Conservation (phyloP, 2,329 filamentous ascomycete genomes). For the Achaetomium macrosporum region DNA sequence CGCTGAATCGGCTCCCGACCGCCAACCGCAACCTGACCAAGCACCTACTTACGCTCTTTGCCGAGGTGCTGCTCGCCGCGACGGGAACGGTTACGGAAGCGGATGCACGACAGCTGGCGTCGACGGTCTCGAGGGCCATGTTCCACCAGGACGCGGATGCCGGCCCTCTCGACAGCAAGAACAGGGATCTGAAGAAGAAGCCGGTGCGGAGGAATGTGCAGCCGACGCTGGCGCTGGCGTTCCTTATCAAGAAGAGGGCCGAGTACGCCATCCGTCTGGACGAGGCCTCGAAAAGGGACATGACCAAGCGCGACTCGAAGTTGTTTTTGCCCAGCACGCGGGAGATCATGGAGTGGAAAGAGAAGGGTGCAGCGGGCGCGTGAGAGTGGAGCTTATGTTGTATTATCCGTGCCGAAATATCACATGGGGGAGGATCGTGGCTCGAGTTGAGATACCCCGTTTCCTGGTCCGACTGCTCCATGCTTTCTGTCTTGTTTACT, state of each 20-base stretch:
- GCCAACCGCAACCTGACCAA: conserved; percentile 23
- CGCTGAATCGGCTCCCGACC: conserved; percentile 23
- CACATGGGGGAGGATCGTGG: not conserved
- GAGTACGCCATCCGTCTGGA: conserved; percentile 18
- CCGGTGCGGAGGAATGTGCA: conserved; percentile 16
- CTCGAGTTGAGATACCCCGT: conserved; percentile 17
- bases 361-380: not conserved
- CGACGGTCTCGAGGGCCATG: conserved; percentile 19
- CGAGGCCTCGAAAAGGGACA: not conserved
- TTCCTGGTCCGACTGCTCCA: not conserved
- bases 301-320: conserved; percentile 4
- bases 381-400: not conserved
- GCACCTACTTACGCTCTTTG: conserved; percentile 22
- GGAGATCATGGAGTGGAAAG: conserved; percentile 27
- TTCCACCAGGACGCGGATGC: conserved; percentile 20
- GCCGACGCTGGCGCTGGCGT: conserved; percentile 24
- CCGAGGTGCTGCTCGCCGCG: conserved; percentile 17
- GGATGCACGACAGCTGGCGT: conserved; percentile 19
- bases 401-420: not conserved
- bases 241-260: conserved; percentile 23
- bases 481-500: not conserved
- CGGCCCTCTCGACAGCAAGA: not conserved
- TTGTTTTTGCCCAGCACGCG: conserved; percentile 22
- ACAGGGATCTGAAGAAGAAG: conserved; percentile 4
- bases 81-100: conserved; percentile 12